Evolutionary conservation across 306 rosid genomes (phyloP), one percentile per base, ranked within the genome.

Genomic region (Gillenia trifoliata): DNA sequence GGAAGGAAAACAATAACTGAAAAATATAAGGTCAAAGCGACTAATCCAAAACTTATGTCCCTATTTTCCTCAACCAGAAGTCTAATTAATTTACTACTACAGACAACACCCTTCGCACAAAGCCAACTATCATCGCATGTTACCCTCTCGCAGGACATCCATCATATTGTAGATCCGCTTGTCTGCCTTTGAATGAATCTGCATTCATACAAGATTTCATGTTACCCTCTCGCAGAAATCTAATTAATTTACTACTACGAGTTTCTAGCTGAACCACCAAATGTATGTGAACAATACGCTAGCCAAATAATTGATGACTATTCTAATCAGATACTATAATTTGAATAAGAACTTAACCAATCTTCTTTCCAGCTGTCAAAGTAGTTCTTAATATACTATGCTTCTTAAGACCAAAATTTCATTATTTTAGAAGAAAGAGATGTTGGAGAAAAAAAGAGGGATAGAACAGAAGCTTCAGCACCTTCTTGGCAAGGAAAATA

Each of bases 401-500:
- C 31, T 5, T 40, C 25, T 19, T 40, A 67, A 15, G 20, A 67
- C n/a, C 49, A 29, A 45, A 19, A 10, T 10, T 68, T 68, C 26
- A 25, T 68, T 17, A 19, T 28, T 17, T 25, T 66, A 13, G 70
- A 38, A 15, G 20, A 40, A 26, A 13, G 12, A 62, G 22, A 62
- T 30, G 2, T 20, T 36, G 17, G 5, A 64, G 49, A 22, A 16
- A 66, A 66, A 41, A 64, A 63, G n/a, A 68, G 22, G 40, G 68
- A 77, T 34, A 74, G 29, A 31, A 22, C n/a, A n/a, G n/a, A 80
- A 79, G 31, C 31, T 59, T 65, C 26, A 74, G 76, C 63, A 94
- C 98, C 91, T 94, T 91, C 79, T 87, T 91, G 64, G 96, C 90
- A 70, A 89, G 97, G 80, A 90, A 91, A 64, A 94, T 15, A 16